Base-by-base conservation (phyloP, 179 eudicot species). In the Corrigiola litoralis region DNA sequence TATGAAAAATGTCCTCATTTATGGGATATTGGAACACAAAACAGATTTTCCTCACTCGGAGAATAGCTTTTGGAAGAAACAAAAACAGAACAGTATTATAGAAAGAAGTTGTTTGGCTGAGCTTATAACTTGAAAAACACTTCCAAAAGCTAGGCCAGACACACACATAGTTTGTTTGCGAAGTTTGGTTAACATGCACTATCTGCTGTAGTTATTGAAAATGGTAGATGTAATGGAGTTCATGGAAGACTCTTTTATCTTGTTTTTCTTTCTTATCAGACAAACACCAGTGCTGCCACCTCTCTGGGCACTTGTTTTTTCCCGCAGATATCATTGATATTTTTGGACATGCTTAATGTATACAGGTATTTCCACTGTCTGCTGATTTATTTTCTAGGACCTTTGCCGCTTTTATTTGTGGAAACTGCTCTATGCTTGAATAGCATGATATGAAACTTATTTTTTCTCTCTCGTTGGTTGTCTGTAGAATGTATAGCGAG, bases 311-410 rank as follows among this genome's bases (percentile, higher is more conserved):
- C 96, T 49, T 89, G 70, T 72, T 95, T 88, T 73, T 75, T 91
- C 61, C 78, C 96, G 1, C 99, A 95, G 82, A 95, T 95, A 42
- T 75, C 95, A 25, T 53, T 87, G 53, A 88, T 91, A 73, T 95
- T 95, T 72, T 72, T 91, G 81, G 97, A 95, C 82, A 91, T 95
- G 99, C 96, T 95, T 56, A 91, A 88, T 82, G 96, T 95, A 34
- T 95, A 95, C 87, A 91, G 87, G 99, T 91, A 77, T 53, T 33
- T n/a, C 44, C 24, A n/a, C 14, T 41, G 21, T 53, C 28, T 9
- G 10, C 6, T 29, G 17, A 21, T 13, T 46, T 55, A n/a, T 59
- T 58, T 36, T 7, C 6, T 8, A n/a, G 16, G 4, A 5, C 44
- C 18, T 11, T 13, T 32, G 3, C 4, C 60, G 24, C 55, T 37